phyloP scores from a whole-genome alignment of 2,329 filamentous ascomycete species.

The Teratosphaeria nubilosa region DNA sequence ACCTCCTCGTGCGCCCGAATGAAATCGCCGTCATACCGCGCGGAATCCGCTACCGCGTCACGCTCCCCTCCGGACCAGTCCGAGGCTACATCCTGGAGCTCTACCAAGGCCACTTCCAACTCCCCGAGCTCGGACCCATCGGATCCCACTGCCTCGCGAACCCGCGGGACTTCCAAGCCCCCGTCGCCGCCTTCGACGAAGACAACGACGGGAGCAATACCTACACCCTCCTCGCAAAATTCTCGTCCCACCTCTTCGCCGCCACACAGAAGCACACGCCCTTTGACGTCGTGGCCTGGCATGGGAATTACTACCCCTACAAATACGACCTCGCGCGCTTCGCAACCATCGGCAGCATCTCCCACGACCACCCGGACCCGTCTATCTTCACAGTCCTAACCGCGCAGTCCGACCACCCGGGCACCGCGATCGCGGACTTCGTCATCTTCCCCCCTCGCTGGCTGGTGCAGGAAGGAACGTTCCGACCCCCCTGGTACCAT shows the following conservation, averaged over 20 bases:
- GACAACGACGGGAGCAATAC: slow-evolving; percentile 36
- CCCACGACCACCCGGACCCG: slow-evolving; percentile 56
- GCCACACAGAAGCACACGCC: slow-evolving; percentile 55
- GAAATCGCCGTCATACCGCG: slow-evolving; percentile 58
- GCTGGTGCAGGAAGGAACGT: slow-evolving; percentile 59
- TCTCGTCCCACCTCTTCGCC: slow-evolving; percentile 50
- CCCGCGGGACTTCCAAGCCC: slow-evolving; percentile 54
- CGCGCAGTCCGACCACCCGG: slow-evolving; percentile 46
- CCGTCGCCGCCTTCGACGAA: slow-evolving; percentile 48
- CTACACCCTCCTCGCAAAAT: slow-evolving; percentile 52
- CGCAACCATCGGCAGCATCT: slow-evolving; percentile 47
- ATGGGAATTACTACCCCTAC: slow-evolving; percentile 56
- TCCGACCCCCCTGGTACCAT: slow-evolving; percentile 64
- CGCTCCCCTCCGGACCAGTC: slow-evolving; percentile 48
- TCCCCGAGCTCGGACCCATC: slow-evolving; percentile 57
- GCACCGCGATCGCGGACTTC: slow-evolving; percentile 55
- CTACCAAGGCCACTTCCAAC: slow-evolving; percentile 53
- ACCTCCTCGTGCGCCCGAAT: slow-evolving; percentile 54
- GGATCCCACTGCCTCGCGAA: slow-evolving; percentile 59
- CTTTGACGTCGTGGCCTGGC: slow-evolving; percentile 64
- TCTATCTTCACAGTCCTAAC: slow-evolving; percentile 58
- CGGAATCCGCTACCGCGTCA: slow-evolving; percentile 55
- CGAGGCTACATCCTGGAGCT: slow-evolving; percentile 59
- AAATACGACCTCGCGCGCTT: slow-evolving; percentile 50
- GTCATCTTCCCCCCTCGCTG: slow-evolving; percentile 64